Percentiles rank a stretch among this genome's conserved stretches.
Evolutionary conservation across 352 stramenopile species (phyloP).

Genomic region (Pythium scleroteichum): DNA sequence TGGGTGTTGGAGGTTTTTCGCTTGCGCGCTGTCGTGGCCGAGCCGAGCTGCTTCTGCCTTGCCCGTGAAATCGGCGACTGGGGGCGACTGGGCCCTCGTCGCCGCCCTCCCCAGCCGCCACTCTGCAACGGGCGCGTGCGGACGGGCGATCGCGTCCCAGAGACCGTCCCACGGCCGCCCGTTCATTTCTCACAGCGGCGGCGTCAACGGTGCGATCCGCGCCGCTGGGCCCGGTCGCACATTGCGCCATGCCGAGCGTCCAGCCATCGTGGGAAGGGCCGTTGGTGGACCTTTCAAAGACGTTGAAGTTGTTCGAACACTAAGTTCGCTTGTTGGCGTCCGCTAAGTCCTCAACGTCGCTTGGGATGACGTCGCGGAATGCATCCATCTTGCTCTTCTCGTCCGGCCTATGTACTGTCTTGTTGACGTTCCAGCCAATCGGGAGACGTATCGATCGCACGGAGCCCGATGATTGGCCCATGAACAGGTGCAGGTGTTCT

Average conservation of each 20-base stretch:
- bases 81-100: conserved; percentile 6
- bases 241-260: not conserved
- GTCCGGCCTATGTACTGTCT: too few species aligned
- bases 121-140: not conserved
- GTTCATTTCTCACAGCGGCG: not conserved
- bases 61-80: conserved; percentile 20
- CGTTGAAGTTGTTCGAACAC: too few species aligned
- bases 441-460: too few species aligned
- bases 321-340: too few species aligned
- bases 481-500: conserved; percentile 20
- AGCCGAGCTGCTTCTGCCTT: conserved; percentile 6
- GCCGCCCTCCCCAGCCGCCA: not conserved
- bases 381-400: too few species aligned
- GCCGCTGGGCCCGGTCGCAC: not conserved
- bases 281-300: too few species aligned
- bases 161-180: too few species aligned
- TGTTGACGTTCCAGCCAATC: too few species aligned
- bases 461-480: conserved; percentile 16
- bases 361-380: too few species aligned
- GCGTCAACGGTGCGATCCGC: conserved; percentile 2
- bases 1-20: not conserved
- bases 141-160: not conserved
- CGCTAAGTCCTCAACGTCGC: too few species aligned
- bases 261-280: too few species aligned
- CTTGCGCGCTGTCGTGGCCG: conserved; percentile 21